Evolutionary conservation across 2,329 filamentous ascomycete genomes (phyloP), one percentile per base, ranked within the genome.

Genomic region (Epichloe brachyelytri): DNA sequence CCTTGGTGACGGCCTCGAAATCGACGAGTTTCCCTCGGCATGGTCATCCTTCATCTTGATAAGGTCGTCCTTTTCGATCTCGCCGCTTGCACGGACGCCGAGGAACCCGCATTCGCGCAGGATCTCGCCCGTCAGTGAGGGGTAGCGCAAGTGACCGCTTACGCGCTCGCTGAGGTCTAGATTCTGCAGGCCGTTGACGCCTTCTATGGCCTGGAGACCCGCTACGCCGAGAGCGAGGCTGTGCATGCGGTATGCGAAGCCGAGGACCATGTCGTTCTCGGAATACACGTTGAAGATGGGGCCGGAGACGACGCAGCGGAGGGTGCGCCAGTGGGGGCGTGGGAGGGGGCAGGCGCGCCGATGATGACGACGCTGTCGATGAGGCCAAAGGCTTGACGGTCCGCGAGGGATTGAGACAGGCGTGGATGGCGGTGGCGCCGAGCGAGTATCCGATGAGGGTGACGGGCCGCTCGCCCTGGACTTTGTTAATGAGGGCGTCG

Each of bases 231-330:
- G 77, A 56, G 93, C 85, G 30, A 95, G 78, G 53, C 83, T 89
- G 40, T 86, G 88, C 2, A 88, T 84, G 43, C 90, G 82, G 65
- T 96, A 95, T 17, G 95, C 72, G 63, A 95, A 91, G 1, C 82
- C 89, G 1, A 96, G 79, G 34, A 96, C 82, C 60, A 88, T 86
- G 66, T 96, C 90, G 54, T 93, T 90, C 49, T 84, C 81, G 2
- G 87, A 91, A 67, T 85, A 95, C 8, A 91, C 88, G 59, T 96
- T 96, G 59, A 95, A 85, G 7, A 95, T 75, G 52, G 85, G 79
- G 2, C 90, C 89, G 2, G 83, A 80, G 0, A 95, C 88, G 0
- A 91, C 87, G 43, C 79, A 80, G 33, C 88, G 80, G 57, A 95
- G 80, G 38, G 79, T 73, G 43, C 83, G 77, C 90, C 90, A 96